Base-by-base conservation (phyloP, 495 filamentous ascomycete species). In the Trichoderma virens region DNA sequence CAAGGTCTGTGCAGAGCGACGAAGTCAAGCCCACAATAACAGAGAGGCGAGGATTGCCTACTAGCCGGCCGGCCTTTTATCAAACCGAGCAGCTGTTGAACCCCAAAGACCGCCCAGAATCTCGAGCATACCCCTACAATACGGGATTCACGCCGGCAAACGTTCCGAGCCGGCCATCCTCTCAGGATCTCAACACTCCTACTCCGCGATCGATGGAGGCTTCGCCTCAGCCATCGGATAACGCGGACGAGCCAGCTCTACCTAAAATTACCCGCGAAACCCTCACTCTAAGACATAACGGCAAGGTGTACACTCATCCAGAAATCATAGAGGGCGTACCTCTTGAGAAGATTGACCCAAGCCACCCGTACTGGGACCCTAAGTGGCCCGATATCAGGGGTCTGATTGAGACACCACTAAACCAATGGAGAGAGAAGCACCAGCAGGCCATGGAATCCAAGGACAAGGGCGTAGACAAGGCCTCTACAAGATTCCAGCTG, bases 311-410 rank as follows among this genome's bases (percentile, higher is more conserved):
- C 18, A 76, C 70, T 1, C 73, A 75, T 2, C 79, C 79, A 2
- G 65, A 71, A 18, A 70, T 73, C 66, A 78, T 79, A 67, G 72
- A 68, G 18, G 79, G 78, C 1, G 77, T 80, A 16, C 79, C 79
- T 2, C 67, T 81, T 9, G 75, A 68, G 35, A 79, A 77, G 65
- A 80, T 82, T 62, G 65, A 69, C 39, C 68, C 70, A 1, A 65
- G 64, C 18, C 74, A 82, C 32, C 74, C 74, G 7, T 81, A 80
- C 62, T 82, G 79, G 79, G 78, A 81, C 14, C 64, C 69, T 0
- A 71, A 76, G 41, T 82, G 79, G 79, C 64, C 67, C 11, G 64
- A 72, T 16, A 64, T 80, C 35, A 74, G 76, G 47, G 60, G 59
- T 5, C 38, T 69, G 0, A 71, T 80, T 20, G 65, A 68, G 27